These are phyloP conservation scores for Ambrosia artemisiifolia DNA, from an alignment of 129 eudicot species.

Conservation along the genomic window DNA sequence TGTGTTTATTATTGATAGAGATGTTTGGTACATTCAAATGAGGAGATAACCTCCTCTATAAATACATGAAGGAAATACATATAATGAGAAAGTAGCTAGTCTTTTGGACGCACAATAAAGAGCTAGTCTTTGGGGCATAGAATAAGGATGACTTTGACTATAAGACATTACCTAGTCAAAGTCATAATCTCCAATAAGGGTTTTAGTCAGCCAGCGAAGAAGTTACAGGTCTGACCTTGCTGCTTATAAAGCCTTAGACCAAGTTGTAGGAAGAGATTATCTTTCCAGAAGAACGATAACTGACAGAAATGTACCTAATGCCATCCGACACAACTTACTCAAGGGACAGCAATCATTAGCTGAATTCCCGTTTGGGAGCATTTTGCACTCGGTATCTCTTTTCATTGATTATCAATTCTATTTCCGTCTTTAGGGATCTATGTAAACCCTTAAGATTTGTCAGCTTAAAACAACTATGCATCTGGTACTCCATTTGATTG, in stretches of 20 bases:
- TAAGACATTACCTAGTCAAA: too few species aligned
- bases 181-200: too few species aligned
- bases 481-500: background rate
- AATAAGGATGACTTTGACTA: constrained; percentile 75
- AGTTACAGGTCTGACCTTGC: constrained; percentile 58
- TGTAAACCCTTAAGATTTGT: background rate
- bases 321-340: constrained; percentile 38
- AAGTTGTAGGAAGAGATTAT: constrained; percentile 51
- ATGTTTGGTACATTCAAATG: too few species aligned
- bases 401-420: background rate
- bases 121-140: too few species aligned
- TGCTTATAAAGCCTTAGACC: constrained; percentile 54
- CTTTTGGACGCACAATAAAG: too few species aligned
- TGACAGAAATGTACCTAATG: constrained; percentile 24
- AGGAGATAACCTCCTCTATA: too few species aligned
- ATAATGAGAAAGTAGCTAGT: too few species aligned
- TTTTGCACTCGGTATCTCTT: constrained; percentile 67
- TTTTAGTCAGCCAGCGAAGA: constrained; percentile 67
- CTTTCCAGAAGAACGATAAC: constrained; percentile 34
- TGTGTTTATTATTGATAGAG: too few species aligned
- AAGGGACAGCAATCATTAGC: constrained; percentile 88
- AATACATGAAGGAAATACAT: too few species aligned
- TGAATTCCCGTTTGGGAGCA: constrained; percentile 85
- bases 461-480: background rate
- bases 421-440: background rate